Evolutionary conservation across 2,329 filamentous ascomycete species (phyloP), one percentile per base, ranked within the genome.

Genomic region (Verticillium isaacii): DNA sequence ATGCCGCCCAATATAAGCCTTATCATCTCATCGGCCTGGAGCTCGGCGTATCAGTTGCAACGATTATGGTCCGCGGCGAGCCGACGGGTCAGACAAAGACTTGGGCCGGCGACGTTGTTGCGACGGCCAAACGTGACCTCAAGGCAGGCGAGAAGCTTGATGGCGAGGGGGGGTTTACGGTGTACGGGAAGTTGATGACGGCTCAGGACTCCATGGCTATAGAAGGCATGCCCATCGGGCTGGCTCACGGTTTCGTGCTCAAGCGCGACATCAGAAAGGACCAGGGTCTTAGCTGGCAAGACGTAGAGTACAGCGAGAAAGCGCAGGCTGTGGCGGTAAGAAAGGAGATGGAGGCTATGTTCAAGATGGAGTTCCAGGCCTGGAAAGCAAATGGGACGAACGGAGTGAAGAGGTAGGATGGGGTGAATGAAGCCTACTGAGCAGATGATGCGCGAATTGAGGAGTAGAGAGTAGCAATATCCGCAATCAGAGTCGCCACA

Each of bases 91-190:
- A 79, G 64, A 77, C 72, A n/a, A 75, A 74, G 68, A 77, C 74
- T 0, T 80, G 74, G 72, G 70, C 72, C 0, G 78, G 74, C 29
- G 78, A 81, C 64, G 77, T 79, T n/a, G 75, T 80, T 9, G 78
- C 78, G 5, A 80, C 77, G 4, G 77, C 78, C 29, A 80, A 80
- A 69, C 71, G 75, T 11, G 76, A 80, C 61, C 70, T 80, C n/a
- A 71, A 74, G 57, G 72, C 72, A 14, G 77, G 75, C 50, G 79
- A 80, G 68, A 77, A 95, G 68, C 71, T 80, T 0, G 78, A 80
- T 62, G 77, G 76, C 2, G 77, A 79, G 64, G 78, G 77, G 17
- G 78, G 78, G 2, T 80, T 75, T 66, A 78, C 76, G 65, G 78
- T 78, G 11, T 79, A 78, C 63, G 78, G 78, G 8, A 77, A 74